Evolutionary conservation across 1,284 basidiomycete species (phyloP), one percentile per base, ranked within the genome.

Genomic region (Rhodotorula sp.): DNA sequence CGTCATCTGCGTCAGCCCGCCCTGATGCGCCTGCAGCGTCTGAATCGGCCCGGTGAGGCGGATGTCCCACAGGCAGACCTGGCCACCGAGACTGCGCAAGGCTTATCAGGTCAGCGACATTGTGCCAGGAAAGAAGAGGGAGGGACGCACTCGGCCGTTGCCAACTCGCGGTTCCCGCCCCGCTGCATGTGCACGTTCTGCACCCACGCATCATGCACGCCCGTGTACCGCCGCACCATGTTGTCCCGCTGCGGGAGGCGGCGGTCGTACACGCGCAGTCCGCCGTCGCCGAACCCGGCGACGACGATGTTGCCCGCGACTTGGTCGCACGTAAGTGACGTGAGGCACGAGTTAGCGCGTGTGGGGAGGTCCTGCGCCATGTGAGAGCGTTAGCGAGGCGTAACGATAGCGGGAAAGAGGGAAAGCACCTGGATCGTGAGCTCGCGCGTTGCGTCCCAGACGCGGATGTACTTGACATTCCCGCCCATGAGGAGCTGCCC

Each of bases 391-490:
- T 1, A 39, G 13, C 10, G n/a, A 54, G 50, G 21, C 10, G 36
- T 9, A 13, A 19, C 22, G 58, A 22, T 3, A 1, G 37, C 25
- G 13, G 32, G 53, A 58, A 61, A 37, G 36, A 48, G 53, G 61
- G 78, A n/a, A n/a, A 89, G 78, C 77, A 94, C 92, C 82, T 91
- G 83, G 48, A 91, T 84, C 78, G 91, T 89, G 34, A 88, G 88
- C 82, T 99, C 96, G 22, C 92, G 90, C 77, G 93, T 90, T 21
- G 94, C 95, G 81, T 99, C 96, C 97, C 97, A 99, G 1, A 95
- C 86, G 64, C 94, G 87, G 70, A 99, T 90, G 48, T 90, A 89
- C 67, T 89, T 88, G 61, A 92, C 91, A 82, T 99, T 96, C 13
- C 97, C 97, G 19, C 92, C 92, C 21, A 94, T 90, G 22, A 97